Evolutionary conservation across 75 land plant species (phyloP), one percentile per base, ranked within the genome.

Genomic region (Ceratopteris richardii): DNA sequence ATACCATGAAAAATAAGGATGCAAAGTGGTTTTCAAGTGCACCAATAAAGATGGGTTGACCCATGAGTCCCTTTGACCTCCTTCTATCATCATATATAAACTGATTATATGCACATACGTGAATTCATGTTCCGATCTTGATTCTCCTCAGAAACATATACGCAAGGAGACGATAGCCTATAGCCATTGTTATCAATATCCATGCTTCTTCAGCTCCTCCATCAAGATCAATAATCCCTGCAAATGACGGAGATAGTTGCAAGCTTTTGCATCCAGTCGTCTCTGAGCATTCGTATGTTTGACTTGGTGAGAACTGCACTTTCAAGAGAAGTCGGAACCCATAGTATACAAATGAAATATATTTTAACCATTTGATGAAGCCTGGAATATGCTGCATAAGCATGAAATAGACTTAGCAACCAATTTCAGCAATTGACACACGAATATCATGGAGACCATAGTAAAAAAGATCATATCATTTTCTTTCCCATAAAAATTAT

Each of bases 341-440:
- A 51, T 94, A 86, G 73, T 80, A 84, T 62, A 90, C 70, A 69
- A 86, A 90, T 0, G 98, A 94, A n/a, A 77, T 21, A 55, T 94
- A 84, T 69, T 86, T 89, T 59, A 90, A 29, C 98, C 98, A 94
- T 41, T 60, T 73, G 74, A 94, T 86, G 63, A 90, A 94, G n/a
- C 54, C 64, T 1, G 98, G 98, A 53, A 94, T 81, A 60, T 94
- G 90, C 96, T 94, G 98, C 72, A 33, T 9, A 33, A 33, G n/a
- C 29, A 44, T 30, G 21, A 3, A 28, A 62, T 17, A 47, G 6
- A 27, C 29, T 46, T 23, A 1, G 20, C 1, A 13, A 25, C 39
- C 1, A 13, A 16, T 58, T 20, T 43, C 11, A 56, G 50, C 21
- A 27, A 12, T 21, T 26, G 41, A 17, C 21, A 54, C 18, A 44